Conservation (phyloP, 345 rosid genomes). For the Boechera retrofracta region DNA sequence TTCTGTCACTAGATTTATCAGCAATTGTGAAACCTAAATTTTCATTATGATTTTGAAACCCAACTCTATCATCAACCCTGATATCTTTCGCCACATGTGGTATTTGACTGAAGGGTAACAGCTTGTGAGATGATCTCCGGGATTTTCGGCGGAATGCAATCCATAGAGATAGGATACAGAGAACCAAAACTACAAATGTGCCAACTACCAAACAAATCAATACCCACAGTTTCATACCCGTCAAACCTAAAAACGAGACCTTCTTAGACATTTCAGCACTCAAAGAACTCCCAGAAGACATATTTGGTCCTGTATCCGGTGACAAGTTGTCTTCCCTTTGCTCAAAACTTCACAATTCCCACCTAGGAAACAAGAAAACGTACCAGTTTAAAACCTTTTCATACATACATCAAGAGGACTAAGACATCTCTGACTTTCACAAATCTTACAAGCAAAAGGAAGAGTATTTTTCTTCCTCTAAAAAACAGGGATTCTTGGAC, state of each 20-base stretch:
- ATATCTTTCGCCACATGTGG: slow-evolving; percentile 90
- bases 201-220: slow-evolving; percentile 77
- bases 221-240: slow-evolving; percentile 89
- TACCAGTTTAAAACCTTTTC: neutral
- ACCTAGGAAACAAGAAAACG: slow-evolving; percentile 27
- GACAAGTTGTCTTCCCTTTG: slow-evolving; percentile 29
- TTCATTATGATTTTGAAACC: slow-evolving; percentile 55
- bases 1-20: slow-evolving; percentile 64
- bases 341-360: slow-evolving; percentile 36
- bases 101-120: slow-evolving; percentile 64
- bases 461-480: neutral
- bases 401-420: slow-evolving; percentile 51
- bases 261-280: slow-evolving; percentile 73
- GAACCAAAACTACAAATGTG: slow-evolving; percentile 67
- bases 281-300: slow-evolving; percentile 72
- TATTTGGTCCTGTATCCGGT: slow-evolving; percentile 40
- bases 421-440: slow-evolving; percentile 41
- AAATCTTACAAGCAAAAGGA: slow-evolving; percentile 32
- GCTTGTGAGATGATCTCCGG: slow-evolving; percentile 58
- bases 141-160: slow-evolving; percentile 67
- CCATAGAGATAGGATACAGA: slow-evolving; percentile 74
- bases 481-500: slow-evolving; percentile 34
- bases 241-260: slow-evolving; percentile 77
- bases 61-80: slow-evolving; percentile 81
- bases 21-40: slow-evolving; percentile 46